A percentile compares a stretch with the other conserved stretches of the same genome.
Conservation (phyloP, 495 filamentous ascomycete genomes). For the Tuber brumale region DNA sequence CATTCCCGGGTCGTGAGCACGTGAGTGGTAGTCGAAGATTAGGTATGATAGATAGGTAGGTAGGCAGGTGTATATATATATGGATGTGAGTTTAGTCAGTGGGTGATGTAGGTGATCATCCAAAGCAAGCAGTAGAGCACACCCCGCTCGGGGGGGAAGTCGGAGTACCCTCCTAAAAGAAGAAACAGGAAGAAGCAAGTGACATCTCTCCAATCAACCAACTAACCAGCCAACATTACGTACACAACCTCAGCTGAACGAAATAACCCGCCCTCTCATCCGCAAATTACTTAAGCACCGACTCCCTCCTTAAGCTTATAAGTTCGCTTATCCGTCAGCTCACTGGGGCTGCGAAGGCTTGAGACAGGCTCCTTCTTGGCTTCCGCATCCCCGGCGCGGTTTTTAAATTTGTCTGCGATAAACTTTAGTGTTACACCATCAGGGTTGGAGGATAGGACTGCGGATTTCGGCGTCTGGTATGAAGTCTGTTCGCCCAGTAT, state of each 20-base stretch:
- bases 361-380: slow-evolving; percentile 30
- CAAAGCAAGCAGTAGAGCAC: background rate
- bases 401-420: slow-evolving; percentile 33
- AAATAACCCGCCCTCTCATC: background rate
- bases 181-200: background rate
- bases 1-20: background rate
- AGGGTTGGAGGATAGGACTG: slow-evolving; percentile 55
- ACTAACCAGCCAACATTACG: background rate
- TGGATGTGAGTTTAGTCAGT: background rate
- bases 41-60: no score
- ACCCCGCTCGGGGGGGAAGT: background rate
- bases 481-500: slow-evolving; percentile 40
- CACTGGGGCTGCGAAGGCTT: slow-evolving; percentile 30
- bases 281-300: background rate
- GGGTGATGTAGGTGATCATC: background rate
- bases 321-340: slow-evolving; percentile 26
- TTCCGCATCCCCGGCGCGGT: slow-evolving; percentile 28
- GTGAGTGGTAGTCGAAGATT: background rate
- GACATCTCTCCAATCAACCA: background rate
- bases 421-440: slow-evolving; percentile 56
- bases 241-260: background rate
- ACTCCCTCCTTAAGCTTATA: slow-evolving; percentile 31
- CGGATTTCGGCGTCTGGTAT: slow-evolving; percentile 66
- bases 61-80: background rate
- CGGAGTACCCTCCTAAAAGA: background rate